phyloP scores from a whole-genome alignment of 768 basidiomycete species.

The Mycena vulgaris region DNA sequence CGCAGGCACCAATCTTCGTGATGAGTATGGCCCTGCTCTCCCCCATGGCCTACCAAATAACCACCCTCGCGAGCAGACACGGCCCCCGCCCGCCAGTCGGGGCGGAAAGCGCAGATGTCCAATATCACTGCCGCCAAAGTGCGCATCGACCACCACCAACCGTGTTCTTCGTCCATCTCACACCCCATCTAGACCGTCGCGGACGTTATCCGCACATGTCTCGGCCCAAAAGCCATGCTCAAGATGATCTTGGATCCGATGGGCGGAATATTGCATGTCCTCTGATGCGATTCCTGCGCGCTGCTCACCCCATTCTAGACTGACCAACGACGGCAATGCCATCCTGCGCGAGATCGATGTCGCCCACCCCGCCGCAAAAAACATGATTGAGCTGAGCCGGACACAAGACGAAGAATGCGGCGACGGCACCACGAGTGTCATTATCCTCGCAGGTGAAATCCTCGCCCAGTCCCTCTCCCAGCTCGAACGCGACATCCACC shows the following conservation, averaged over 20 bases:
- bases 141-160: slow-evolving; percentile 41
- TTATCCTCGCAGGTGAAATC: slow-evolving; percentile 98
- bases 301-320: slow-evolving; percentile 58
- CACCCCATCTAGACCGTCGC: slow-evolving; percentile 83
- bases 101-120: slow-evolving; percentile 95
- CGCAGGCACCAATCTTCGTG: slow-evolving; percentile 86
- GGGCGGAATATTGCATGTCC: slow-evolving; percentile 94
- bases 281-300: slow-evolving; percentile 8
- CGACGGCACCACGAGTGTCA: slow-evolving; percentile 98
- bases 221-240: slow-evolving; percentile 98
- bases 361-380: slow-evolving; percentile 98
- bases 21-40: slow-evolving; percentile 69
- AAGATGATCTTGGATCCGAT: slow-evolving; percentile 99
- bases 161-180: background rate
- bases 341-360: slow-evolving; percentile 99
- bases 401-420: slow-evolving; percentile 99
- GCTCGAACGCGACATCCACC: slow-evolving; percentile 97
- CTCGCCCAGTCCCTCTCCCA: slow-evolving; percentile 94
- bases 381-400: slow-evolving; percentile 98
- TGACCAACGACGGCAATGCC: slow-evolving; percentile 99
- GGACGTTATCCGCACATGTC: slow-evolving; percentile 97
- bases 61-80: slow-evolving; percentile 71
- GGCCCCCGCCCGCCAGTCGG: slow-evolving; percentile 93
- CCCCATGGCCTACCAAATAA: slow-evolving; percentile 4
- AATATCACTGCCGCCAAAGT: slow-evolving; percentile 99